Percentiles rank a stretch among this genome's conserved stretches.
phyloP scores from a whole-genome alignment of 805 yeast genomes.

The Kazachstania viticola region DNA sequence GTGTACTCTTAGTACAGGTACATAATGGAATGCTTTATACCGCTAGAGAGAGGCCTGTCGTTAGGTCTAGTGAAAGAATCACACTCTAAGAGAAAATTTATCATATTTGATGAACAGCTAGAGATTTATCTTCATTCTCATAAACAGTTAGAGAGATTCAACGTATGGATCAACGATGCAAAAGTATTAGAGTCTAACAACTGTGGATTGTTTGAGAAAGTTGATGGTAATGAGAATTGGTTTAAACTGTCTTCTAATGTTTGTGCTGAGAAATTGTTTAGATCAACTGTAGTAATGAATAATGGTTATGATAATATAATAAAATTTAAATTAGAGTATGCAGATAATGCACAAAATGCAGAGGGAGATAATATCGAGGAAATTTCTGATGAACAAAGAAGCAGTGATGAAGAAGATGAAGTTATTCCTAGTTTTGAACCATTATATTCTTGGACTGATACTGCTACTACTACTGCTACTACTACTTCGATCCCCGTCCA shows the following conservation, averaged over 20 bases:
- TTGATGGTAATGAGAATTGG: neutral
- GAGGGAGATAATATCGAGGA: neutral
- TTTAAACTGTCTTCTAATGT: conserved; percentile 12
- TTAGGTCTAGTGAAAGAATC: conserved; percentile 6
- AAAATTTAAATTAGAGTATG: conserved; percentile 9
- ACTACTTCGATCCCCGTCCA: neutral
- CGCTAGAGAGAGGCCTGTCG: conserved; percentile 7
- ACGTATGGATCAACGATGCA: conserved; percentile 23
- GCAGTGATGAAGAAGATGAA: conserved; percentile 8
- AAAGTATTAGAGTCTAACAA: conserved; percentile 9
- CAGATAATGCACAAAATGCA: neutral
- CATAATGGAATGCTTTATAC: conserved; percentile 17
- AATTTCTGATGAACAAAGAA: neutral
- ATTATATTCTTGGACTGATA: conserved; percentile 8
- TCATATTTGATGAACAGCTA: conserved; percentile 23
- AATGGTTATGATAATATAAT: conserved; percentile 23
- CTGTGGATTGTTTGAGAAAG: conserved; percentile 3
- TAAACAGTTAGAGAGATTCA: conserved; percentile 3
- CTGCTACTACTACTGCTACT: neutral
- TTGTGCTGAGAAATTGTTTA: conserved; percentile 14
- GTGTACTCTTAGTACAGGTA: neutral
- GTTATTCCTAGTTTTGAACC: conserved; percentile 20
- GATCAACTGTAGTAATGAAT: conserved; percentile 25
- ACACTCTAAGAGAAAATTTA: conserved; percentile 13
- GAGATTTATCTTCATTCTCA: conserved; percentile 4